Base-by-base conservation (phyloP, 1,284 basidiomycete species). In the Polyporus tsugae region DNA sequence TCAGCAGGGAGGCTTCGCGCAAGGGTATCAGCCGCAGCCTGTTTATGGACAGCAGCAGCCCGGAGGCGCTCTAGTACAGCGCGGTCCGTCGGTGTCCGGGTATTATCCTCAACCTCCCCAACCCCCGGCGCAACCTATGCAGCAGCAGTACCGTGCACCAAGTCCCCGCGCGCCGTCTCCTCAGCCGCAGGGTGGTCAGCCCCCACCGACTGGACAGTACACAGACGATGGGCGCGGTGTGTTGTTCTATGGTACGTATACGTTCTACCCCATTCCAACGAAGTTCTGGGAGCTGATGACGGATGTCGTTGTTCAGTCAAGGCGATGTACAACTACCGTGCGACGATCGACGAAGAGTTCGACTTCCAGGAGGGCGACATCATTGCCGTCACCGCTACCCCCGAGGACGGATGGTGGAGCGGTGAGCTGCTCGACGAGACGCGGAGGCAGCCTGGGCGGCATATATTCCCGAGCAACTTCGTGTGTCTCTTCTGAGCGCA, bases 351-450 rank as follows among this genome's bases (percentile, higher is more conserved):
- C 4, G 93, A 95, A 78, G 95, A 97, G 80, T 94, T 97, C 80
- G 93, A 95, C 79, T 97, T 97, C 87, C 94, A 95, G 76, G 85
- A 90, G 25, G 95, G 93, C 6, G 96, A 97, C 79, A 93, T 97
- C 70, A 97, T 98, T 75, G 96, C 95, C 11, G 95, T 97, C 5
- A 97, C 94, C 2, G 87, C 91, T 49, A 97, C 95, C 15, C 95
- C 95, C 17, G 94, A 96, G 72, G 96, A 98, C 75, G 95, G 95
- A 1, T 97, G 96, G 96, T 98, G 96, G 96, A 93, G 91, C 64
- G 94, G 94, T n/a, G 88, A 91, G 78, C 79, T 97, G 68, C 81
- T 97, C 57, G 96, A 98, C 76, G 96, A 98, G 78, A 88, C 88
- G 44, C 85, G 96, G 72, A 85, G 95, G 70, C 85, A 91, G 74